Base-by-base conservation (phyloP, 192 early-diverging fungal genomes). In the Coemansia erecta region DNA sequence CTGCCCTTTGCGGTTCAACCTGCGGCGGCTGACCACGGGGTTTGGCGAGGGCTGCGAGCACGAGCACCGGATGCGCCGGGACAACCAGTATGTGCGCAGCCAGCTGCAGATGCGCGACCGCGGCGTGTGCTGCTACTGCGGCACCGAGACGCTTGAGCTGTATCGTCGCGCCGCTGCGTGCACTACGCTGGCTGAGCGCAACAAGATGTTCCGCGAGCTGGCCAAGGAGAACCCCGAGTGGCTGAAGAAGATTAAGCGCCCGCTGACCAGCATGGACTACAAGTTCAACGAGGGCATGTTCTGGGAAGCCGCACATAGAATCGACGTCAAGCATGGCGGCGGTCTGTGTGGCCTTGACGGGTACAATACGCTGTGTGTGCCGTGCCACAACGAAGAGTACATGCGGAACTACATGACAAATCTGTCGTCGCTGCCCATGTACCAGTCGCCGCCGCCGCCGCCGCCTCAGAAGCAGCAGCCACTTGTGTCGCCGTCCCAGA, bases 221-320 rank as follows among this genome's bases (percentile, higher is more conserved):
- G 43, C 65, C 26, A 56, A 33, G 11, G 46, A 45, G 47, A 57
- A 42, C n/a, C 63, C 66, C 12, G 66, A 64, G 22, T 80, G 77
- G 77, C 49, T 33, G 11, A 64, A 58, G 21, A 70, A 69, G 43
- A 53, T 62, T 11, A 49, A 53, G 18, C 47, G 58, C 48, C 66
- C 67, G 59, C 58, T 73, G 26, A 12, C 47, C 7, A 64, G 57
- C 63, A 65, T 73, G 56, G 63, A 67, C 0, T 59, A 56, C 40
- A 51, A 46, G 14, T 80, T 80, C 33, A 66, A 50, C n/a, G 31
- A 56, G 28, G 77, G 77, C 21, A 73, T 73, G 77, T 73, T 80
- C 55, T 80, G 77, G 77, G 77, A 80, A 46, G 77, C 77, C 2
- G 77, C 77, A 0, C 77, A 80, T 37, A 54, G 50, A 14, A 56